phyloP scores from a whole-genome alignment of 768 basidiomycete species.

The Leccinum disarticulatum region DNA sequence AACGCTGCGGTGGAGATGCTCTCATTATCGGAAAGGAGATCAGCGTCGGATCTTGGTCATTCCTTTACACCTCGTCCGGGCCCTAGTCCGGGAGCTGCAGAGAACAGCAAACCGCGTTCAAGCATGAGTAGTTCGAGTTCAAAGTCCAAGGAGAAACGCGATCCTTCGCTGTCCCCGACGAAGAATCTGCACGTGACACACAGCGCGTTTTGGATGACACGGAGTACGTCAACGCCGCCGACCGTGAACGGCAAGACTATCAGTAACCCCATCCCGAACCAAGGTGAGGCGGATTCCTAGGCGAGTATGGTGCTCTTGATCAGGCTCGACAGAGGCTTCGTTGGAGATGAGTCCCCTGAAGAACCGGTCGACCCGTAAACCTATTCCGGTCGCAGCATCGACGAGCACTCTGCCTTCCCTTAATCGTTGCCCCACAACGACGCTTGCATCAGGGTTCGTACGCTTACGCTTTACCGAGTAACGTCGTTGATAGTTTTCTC shows the following conservation, averaged over 20 bases:
- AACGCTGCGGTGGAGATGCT: conserved; percentile 71
- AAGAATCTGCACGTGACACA: conserved; percentile 42
- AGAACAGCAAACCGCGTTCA: conserved; percentile 30
- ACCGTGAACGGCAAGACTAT: conserved; percentile 64
- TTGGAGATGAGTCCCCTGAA: conserved; percentile 75
- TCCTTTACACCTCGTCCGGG: conserved; percentile 19
- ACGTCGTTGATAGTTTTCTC: conserved; percentile 13
- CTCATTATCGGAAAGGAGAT: conserved; percentile 31
- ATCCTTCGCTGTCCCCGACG: conserved; percentile 43
- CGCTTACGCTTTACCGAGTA: background rate
- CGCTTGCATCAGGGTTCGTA: conserved; percentile 66
- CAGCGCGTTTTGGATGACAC: conserved; percentile 35
- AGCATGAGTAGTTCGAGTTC: conserved; percentile 31
- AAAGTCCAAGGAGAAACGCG: conserved; percentile 32
- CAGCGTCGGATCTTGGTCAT: conserved; percentile 30
- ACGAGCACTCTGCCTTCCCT: conserved; percentile 22
- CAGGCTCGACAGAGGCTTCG: conserved; percentile 51
- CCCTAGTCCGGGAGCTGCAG: conserved; percentile 18
- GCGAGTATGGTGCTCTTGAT: background rate
- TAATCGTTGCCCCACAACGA: conserved; percentile 36
- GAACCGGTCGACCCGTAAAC: conserved; percentile 57
- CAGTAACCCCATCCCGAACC: conserved; percentile 67
- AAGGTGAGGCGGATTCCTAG: conserved; percentile 43
- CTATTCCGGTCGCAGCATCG: conserved; percentile 56
- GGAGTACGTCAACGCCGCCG: conserved; percentile 38